Base-by-base conservation (phyloP, 768 basidiomycete species). In the Xerocomus potaroensis region DNA sequence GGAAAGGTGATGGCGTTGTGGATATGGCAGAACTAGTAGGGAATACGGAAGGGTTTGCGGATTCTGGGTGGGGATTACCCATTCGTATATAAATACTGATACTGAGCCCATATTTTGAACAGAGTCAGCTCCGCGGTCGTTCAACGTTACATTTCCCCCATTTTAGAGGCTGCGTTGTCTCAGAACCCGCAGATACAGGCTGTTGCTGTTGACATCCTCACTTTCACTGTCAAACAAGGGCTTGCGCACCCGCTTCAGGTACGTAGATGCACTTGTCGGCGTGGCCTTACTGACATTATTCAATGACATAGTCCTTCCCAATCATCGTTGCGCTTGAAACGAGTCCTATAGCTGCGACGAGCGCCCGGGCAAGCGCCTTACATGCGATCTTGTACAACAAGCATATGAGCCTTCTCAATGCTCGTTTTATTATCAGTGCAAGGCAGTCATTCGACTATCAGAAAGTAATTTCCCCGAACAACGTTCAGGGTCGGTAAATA, bases 1-100 rank as follows among this genome's bases (percentile, higher is more conserved):
- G 45, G 15, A 64, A 60, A 41, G 50, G 49, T 8, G 61, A 67
- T 0, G 54, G 66, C 7, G 72, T 79, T 19, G 81, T 97, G 42
- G 81, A 94, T 57, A 93, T 99, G 84, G 86, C 87, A 0, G 91
- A 96, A 58, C 73, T 99, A 8, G 87, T 98, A 4, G 96, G 96
- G 1, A 94, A 95, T 57, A 92, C 92, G 0, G 87, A 92, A 58
- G 91, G 87, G 1, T 95, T 98, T 63, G 92, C 95, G 0, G 96
- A 98, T 57, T 97, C 95, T 6, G 94, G 94, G 96, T 97, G 67
- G 57, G 80, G 51, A 24, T 16, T 10, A 15, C n/a, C 35, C 24
- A 30, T 45, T 34, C n/a, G 3, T 1, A 21, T 39, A 8, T 26
- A 5, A 24, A 8, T 16, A 22, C 38, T 24, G 14, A 22, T 30